Base-by-base conservation (phyloP, 2,329 filamentous ascomycete species). In the Talaromyces islandicus region DNA sequence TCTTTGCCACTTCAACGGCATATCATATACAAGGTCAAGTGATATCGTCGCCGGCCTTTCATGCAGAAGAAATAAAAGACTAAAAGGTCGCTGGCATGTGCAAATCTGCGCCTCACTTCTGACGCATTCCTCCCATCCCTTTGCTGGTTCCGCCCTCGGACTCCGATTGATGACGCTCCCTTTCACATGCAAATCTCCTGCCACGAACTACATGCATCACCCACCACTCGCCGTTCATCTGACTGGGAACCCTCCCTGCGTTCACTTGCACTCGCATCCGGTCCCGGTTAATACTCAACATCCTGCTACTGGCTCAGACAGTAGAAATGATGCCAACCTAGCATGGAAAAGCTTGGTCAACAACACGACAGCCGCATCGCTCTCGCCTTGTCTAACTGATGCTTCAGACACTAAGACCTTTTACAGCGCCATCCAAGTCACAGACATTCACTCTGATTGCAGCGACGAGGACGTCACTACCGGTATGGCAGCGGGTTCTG, bases 351-450 rank as follows among this genome's bases (percentile, higher is more conserved):
- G 54, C 12, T 29, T 63, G 29, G 58, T 61, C n/a, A 29, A 62
- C 25, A 32, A 59, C 30, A 53, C 57, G 27, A 50, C 60, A 43
- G 48, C 65, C 38, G 29, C 58, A 50, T 46, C 61, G 29, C 57
- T 59, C n/a, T 59, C 63, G 17, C 59, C 61, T 12, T 55, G 53
- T 57, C 27, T 64, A 53, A 57, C 30, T 48, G 54, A 52, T 58
- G 56, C 64, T 11, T 61, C 67, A 14, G 62, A 68, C 57, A 58
- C 54, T 14, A 67, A 66, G 52, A 60, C 65, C 24, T 66, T 64
- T 38, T 68, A 65, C 60, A 63, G 64, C 46, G 60, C 68, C 3
- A 48, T 67, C 38, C 61, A 66, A 43, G 56, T 67, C 53, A 64
- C 63, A 21, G 59, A 65, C 32, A 50, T 63, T 67, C 46, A 46